phyloP scores from a whole-genome alignment of 2,329 filamentous ascomycete species.

The Akanthomyces dipterigenus region DNA sequence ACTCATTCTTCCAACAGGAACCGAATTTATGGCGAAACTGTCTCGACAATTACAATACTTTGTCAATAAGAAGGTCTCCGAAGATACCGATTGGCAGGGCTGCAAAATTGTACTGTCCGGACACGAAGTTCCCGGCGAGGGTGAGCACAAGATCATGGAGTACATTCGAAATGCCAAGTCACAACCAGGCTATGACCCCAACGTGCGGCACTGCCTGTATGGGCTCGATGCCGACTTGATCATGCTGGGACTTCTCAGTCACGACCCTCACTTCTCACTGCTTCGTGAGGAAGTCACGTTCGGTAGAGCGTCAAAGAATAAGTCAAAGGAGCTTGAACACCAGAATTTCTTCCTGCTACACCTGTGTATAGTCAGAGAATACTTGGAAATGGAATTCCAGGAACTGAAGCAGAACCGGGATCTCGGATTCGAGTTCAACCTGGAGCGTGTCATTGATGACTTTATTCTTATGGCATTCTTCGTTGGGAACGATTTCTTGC shows the following conservation, averaged over 20 bases:
- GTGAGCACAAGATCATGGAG: constrained; percentile 99
- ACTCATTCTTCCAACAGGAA: constrained; percentile 38
- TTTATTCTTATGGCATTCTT: constrained; percentile 99
- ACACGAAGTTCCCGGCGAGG: constrained; percentile 95
- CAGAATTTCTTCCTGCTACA: constrained; percentile 98
- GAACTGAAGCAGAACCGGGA: constrained; percentile 70
- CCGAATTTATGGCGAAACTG: constrained; percentile 95
- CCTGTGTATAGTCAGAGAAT: constrained; percentile 94
- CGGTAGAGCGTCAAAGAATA: constrained; percentile 76
- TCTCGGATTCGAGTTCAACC: constrained; percentile 75
- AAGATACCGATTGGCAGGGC: constrained; percentile 95
- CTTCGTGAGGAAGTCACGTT: constrained; percentile 97
- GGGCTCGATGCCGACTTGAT: constrained; percentile 96
- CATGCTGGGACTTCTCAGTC: constrained; percentile 94
- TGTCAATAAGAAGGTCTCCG: constrained; percentile 96
- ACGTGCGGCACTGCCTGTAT: constrained; percentile 93
- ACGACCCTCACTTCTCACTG: constrained; percentile 96
- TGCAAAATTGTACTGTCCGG: constrained; percentile 94
- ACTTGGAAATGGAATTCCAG: constrained; percentile 93
- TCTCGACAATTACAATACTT: constrained; percentile 95
- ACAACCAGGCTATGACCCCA: constrained; percentile 85
- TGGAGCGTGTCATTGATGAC: constrained; percentile 96
- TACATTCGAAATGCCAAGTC: constrained; percentile 98
- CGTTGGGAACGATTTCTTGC: constrained; percentile 97
- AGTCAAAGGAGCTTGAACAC: constrained; percentile 94